These are phyloP conservation scores for Fusarium sp. DNA, from an alignment of 2,329 filamentous ascomycete genomes.

Conservation along the genomic window DNA sequence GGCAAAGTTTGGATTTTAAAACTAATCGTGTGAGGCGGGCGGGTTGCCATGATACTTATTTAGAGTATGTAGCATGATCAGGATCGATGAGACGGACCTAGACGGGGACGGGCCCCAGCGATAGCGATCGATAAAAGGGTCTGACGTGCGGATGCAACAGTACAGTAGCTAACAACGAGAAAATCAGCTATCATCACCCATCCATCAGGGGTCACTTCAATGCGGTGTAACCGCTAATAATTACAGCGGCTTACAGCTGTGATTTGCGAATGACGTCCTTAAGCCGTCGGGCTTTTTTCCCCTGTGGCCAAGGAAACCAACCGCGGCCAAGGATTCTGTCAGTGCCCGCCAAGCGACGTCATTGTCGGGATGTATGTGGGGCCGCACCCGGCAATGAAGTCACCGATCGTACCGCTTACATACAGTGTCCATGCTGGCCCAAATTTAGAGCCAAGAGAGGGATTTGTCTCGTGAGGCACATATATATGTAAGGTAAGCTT, in stretches of 20 bases:
- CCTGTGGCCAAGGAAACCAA: constrained; percentile 6
- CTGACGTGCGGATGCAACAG: constrained; percentile 9
- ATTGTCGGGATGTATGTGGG: constrained; percentile 15
- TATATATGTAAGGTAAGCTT: constrained; percentile 15
- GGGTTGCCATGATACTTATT: not conserved
- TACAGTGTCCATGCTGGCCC: not conserved
- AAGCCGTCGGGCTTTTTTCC: not conserved
- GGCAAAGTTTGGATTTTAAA: constrained; percentile 18
- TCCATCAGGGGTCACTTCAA: not conserved
- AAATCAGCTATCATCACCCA: not conserved
- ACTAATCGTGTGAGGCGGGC: not conserved
- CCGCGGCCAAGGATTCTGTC: constrained; percentile 20
- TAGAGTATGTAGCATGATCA: constrained; percentile 5
- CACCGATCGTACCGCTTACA: constrained; percentile 28
- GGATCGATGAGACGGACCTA: not conserved
- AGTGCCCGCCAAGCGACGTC: constrained; percentile 22
- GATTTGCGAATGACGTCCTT: constrained; percentile 28
- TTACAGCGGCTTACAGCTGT: not conserved
- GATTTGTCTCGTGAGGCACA: not conserved
- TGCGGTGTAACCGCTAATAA: not conserved
- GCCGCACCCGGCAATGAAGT: constrained; percentile 19
- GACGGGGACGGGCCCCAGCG: not conserved
- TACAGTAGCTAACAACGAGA: not conserved
- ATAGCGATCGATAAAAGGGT: not conserved
- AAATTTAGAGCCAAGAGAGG: constrained; percentile 16